Evolutionary conservation across 1,139 yeast species (phyloP).

Genomic region (Nakaseomyces nivariensis): DNA sequence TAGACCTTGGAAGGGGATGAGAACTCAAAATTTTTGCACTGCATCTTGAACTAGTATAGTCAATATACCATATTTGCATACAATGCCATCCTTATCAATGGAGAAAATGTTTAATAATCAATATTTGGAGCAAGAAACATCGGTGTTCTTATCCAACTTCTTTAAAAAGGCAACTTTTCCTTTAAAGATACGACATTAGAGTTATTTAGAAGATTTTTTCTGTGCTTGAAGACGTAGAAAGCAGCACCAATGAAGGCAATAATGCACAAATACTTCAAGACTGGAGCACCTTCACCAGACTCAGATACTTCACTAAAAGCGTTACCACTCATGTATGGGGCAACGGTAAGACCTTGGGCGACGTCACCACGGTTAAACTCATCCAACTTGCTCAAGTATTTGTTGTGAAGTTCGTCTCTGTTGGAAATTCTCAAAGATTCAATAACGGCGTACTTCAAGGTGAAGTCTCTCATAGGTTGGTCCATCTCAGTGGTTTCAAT

Average conservation of each 20-base stretch:
- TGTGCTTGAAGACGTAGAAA: background rate
- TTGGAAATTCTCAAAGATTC: conserved; percentile 13
- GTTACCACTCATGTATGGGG: conserved; percentile 5
- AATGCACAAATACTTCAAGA: background rate
- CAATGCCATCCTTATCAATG: no score
- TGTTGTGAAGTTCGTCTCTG: conserved; percentile 11
- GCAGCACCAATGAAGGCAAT: background rate
- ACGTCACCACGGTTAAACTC: conserved; percentile 15
- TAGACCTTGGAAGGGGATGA: no score
- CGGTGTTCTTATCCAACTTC: no score
- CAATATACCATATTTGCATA: no score
- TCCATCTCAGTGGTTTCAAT: conserved; percentile 33
- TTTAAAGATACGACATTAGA: conserved; percentile 1
- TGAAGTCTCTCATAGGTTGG: conserved; percentile 38
- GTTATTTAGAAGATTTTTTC: background rate
- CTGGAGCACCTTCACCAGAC: background rate
- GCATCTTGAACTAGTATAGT: no score
- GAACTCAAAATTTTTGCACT: no score
- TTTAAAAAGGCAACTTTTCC: background rate
- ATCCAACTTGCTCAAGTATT: conserved; percentile 13
- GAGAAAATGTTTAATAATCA: no score
- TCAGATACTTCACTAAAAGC: background rate
- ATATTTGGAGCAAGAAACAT: no score
- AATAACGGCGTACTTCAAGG: conserved; percentile 27
- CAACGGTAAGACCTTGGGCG: conserved; percentile 17